Percentiles rank a stretch among this genome's conserved stretches.
These are phyloP conservation scores for Lactarius trivialis DNA, from an alignment of 768 basidiomycete species.

Conservation along the genomic window DNA sequence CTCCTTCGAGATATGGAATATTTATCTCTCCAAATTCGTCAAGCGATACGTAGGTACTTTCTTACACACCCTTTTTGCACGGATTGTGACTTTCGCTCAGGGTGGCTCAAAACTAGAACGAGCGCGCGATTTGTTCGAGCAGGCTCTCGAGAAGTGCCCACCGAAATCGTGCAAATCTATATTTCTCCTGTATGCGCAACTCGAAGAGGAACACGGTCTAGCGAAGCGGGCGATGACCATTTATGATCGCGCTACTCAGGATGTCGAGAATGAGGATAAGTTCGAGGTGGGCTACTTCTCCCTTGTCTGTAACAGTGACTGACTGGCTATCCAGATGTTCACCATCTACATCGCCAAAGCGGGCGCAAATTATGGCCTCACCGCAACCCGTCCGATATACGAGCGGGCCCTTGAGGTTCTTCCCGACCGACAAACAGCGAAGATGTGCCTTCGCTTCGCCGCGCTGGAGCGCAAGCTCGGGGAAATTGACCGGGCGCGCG, in stretches of 20 bases:
- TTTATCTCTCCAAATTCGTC: slow-evolving; percentile 93
- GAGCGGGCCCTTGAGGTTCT: slow-evolving; percentile 90
- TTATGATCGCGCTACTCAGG: slow-evolving; percentile 86
- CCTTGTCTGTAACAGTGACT: background rate
- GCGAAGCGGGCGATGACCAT: slow-evolving; percentile 96
- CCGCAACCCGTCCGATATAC: slow-evolving; percentile 94
- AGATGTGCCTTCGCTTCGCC: slow-evolving; percentile 97
- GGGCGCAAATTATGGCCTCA: slow-evolving; percentile 89
- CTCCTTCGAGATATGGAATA: slow-evolving; percentile 99
- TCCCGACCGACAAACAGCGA: slow-evolving; percentile 89
- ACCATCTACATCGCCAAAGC: slow-evolving; percentile 97
- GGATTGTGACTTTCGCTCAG: slow-evolving; percentile 34
- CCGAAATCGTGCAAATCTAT: slow-evolving; percentile 90
- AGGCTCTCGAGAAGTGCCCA: slow-evolving; percentile 94
- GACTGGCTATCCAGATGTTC: slow-evolving; percentile 61
- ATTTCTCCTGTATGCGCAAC: slow-evolving; percentile 91
- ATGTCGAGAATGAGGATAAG: slow-evolving; percentile 84
- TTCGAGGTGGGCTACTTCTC: slow-evolving; percentile 64
- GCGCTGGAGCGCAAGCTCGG: slow-evolving; percentile 94
- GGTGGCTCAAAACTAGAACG: slow-evolving; percentile 92
- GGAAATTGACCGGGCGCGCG: slow-evolving; percentile 95
- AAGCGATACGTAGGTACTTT: slow-evolving; percentile 77
- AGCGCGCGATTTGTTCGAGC: slow-evolving; percentile 95
- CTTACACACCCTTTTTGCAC: background rate
- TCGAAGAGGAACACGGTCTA: slow-evolving; percentile 92